phyloP scores from a whole-genome alignment of 352 stramenopile genomes.

The Peronospora belbahrii region DNA sequence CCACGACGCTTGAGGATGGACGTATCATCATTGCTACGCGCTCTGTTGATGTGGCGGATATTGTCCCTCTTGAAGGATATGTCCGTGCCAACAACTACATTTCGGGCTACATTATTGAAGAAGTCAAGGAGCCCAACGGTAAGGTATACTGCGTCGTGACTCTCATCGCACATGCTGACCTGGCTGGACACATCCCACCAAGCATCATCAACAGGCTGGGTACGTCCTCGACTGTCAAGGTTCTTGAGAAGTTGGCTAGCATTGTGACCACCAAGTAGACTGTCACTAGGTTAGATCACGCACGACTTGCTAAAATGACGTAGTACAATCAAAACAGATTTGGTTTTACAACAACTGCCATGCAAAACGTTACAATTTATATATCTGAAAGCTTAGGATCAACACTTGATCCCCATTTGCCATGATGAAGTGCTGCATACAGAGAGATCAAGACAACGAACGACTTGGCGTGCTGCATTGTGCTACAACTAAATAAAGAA shows the following conservation, averaged over 20 bases:
- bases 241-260: conserved; percentile 58
- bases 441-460: not conserved
- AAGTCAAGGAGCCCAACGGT: conserved; percentile 37
- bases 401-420: too few relatives aligned
- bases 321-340: conserved; percentile 1
- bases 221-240: conserved; percentile 77
- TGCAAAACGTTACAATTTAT: conserved; percentile 20
- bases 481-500: conserved; percentile 34
- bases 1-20: conserved; percentile 43
- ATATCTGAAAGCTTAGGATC: conserved; percentile 11
- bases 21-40: conserved; percentile 57
- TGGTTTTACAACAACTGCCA: conserved; percentile 3
- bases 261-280: conserved; percentile 35
- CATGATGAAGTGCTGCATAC: conserved; percentile 7
- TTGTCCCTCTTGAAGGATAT: conserved; percentile 42
- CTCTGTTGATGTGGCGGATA: conserved; percentile 42
- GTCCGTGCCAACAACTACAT: conserved; percentile 63
- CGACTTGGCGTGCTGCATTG: not conserved
- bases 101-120: conserved; percentile 72
- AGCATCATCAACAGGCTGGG: conserved; percentile 80
- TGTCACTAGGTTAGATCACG: not conserved
- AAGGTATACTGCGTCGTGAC: conserved; percentile 62
- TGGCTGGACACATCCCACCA: conserved; percentile 71
- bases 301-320: not conserved
- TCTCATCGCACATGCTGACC: conserved; percentile 66